These are phyloP conservation scores for Bipolaris zeicola DNA, from an alignment of 2,329 filamentous ascomycete species.

Conservation along the genomic window DNA sequence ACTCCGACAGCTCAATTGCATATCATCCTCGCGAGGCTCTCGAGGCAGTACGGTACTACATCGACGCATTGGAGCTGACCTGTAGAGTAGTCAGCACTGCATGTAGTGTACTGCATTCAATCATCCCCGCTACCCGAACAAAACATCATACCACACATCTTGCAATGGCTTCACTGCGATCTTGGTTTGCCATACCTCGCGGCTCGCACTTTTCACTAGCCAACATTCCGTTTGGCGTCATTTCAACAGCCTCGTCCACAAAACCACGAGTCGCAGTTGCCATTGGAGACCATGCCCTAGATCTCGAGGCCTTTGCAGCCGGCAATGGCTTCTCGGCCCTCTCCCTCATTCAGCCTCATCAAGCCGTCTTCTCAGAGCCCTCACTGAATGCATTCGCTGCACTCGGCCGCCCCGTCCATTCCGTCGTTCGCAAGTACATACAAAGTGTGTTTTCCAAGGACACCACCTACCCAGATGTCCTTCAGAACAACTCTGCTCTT, in stretches of 20 bases:
- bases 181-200: conserved; percentile 65
- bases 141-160: not conserved
- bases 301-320: conserved; percentile 67
- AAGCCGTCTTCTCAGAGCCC: conserved; percentile 66
- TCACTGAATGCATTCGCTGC: conserved; percentile 76
- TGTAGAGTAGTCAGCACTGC: not conserved
- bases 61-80: not conserved
- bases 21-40: not conserved
- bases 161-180: conserved; percentile 48
- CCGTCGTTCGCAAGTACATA: conserved; percentile 70
- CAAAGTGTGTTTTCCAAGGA: conserved; percentile 68
- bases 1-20: not conserved
- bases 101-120: not conserved
- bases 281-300: conserved; percentile 73
- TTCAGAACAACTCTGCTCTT: conserved; percentile 66
- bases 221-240: conserved; percentile 85
- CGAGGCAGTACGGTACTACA: not conserved
- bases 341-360: conserved; percentile 62
- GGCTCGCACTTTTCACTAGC: conserved; percentile 73
- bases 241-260: conserved; percentile 64
- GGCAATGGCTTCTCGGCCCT: conserved; percentile 65
- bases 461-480: conserved; percentile 64
- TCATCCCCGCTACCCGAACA: not conserved
- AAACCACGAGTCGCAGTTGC: conserved; percentile 70
- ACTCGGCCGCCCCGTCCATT: conserved; percentile 70